Evolutionary conservation across 352 stramenopile species (phyloP), one percentile per base, ranked within the genome.

Genomic region (Blastocystis sp.): DNA sequence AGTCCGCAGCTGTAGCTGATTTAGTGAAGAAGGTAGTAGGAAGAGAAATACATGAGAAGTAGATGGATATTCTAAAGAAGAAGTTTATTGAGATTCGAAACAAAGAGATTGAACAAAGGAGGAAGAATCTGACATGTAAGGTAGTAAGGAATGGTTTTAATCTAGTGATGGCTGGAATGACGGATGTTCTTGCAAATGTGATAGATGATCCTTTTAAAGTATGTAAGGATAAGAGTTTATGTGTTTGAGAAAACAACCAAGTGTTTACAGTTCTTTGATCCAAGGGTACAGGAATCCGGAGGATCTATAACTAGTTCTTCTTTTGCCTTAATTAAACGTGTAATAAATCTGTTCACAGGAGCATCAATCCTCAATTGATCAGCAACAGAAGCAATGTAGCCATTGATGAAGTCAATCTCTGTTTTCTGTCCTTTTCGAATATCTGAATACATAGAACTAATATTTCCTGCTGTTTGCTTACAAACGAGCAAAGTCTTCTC

Each of bases 381-480:
- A n/a, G n/a, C 77, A 37, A 52, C 56, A 24, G 21, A 16, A 42
- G 39, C 42, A 57, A 87, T 87, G 52, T 87, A 87, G 5, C 77
- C 77, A 46, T 78, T 78, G 42, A 87, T 87, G 35, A 65, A 74
- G 29, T 87, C 77, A 58, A 87, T 51, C 29, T 87, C 77, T 29
- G 77, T 87, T 16, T 32, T 21, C 3, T 39, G 27, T 19, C 74
- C 74, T 51, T 43, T 51, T 61, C 42, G 11, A 12, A 87, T 87
- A 63, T 87, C 77, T 5, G 77, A 75, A 24, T 29, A 71, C 77
- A 87, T 87, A 21, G 77, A 87, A 19, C 77, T 87, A 78, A 75
- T 42, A 77, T 42, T 35, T 7, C 9, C 29, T 73, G 21, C 32
- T n/a, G 14, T 77, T 27, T 46, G 21, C 58, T 21, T 56, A 16